Evolutionary conservation across 1,284 basidiomycete genomes (phyloP).

Genomic region (Trametes sp.): DNA sequence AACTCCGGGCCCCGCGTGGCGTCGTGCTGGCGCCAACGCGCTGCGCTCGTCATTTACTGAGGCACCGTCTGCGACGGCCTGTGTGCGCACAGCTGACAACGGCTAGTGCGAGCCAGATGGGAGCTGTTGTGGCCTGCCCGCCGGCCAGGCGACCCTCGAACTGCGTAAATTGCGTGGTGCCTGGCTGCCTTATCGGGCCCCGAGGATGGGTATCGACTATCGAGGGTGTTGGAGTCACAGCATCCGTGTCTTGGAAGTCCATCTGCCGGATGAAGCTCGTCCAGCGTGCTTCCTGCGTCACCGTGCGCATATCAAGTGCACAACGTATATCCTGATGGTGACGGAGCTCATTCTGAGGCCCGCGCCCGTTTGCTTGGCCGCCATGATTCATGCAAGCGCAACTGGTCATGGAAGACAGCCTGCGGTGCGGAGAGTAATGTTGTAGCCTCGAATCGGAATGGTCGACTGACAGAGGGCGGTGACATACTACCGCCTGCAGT

Average conservation of each 20-base stretch:
- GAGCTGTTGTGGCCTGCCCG: constrained; percentile 5
- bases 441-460: constrained; percentile 25
- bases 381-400: constrained; percentile 7
- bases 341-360: no score
- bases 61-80: constrained; percentile 4
- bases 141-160: constrained; percentile 1
- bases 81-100: neutral
- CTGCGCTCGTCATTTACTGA: constrained; percentile 8
- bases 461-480: constrained; percentile 23
- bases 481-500: constrained; percentile 17
- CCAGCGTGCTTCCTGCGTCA: neutral
- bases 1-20: constrained; percentile 22
- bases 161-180: constrained; percentile 13
- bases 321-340: neutral
- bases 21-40: constrained; percentile 15
- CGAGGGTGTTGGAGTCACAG: constrained; percentile 25
- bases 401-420: constrained; percentile 14
- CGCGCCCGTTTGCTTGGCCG: neutral
- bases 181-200: constrained; percentile 20
- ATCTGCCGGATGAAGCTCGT: neutral
- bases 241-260: neutral
- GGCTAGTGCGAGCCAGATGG: constrained; percentile 6
- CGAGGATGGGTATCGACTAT: constrained; percentile 9
- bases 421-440: constrained; percentile 24
- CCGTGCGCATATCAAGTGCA: neutral